Evolutionary conservation across 75 land plant genomes (phyloP).

Genomic region (Pinus albicaulis): DNA sequence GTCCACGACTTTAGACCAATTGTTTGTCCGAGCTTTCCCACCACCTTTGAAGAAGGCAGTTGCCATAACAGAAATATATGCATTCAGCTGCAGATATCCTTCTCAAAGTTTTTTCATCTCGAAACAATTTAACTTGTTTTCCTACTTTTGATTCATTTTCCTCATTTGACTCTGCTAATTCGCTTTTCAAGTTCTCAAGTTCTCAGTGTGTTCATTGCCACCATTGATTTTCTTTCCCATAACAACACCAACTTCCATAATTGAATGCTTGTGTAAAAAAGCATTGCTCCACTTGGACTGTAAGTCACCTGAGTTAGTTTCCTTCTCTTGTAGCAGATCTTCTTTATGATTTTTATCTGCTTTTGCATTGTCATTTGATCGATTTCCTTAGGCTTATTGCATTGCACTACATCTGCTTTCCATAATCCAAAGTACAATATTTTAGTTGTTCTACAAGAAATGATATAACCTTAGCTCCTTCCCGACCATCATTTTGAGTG

Average conservation of each 20-base stretch:
- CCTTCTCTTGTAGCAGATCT: neutral
- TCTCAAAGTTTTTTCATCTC: conserved; percentile 62
- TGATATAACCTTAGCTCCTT: no score
- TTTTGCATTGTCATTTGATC: neutral
- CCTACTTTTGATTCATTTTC: neutral
- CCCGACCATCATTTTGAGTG: no score
- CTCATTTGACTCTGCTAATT: neutral
- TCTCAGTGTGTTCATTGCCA: neutral
- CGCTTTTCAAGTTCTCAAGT: neutral
- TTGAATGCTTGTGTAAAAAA: neutral
- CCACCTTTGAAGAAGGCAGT: conserved; percentile 71
- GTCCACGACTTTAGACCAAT: conserved; percentile 82
- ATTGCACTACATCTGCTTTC: neutral
- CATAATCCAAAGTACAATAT: no score
- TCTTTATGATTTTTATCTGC: neutral
- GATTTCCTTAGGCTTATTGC: neutral
- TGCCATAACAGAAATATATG: conserved; percentile 42
- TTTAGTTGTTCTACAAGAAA: no score
- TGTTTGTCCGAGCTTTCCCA: conserved; percentile 58
- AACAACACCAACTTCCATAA: neutral
- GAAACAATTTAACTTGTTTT: neutral
- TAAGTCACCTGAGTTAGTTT: neutral
- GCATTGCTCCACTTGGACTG: neutral
- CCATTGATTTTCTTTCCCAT: neutral
- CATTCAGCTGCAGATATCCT: conserved; percentile 74